Conservation (phyloP, 345 rosid species). For the Luvunga scandens region DNA sequence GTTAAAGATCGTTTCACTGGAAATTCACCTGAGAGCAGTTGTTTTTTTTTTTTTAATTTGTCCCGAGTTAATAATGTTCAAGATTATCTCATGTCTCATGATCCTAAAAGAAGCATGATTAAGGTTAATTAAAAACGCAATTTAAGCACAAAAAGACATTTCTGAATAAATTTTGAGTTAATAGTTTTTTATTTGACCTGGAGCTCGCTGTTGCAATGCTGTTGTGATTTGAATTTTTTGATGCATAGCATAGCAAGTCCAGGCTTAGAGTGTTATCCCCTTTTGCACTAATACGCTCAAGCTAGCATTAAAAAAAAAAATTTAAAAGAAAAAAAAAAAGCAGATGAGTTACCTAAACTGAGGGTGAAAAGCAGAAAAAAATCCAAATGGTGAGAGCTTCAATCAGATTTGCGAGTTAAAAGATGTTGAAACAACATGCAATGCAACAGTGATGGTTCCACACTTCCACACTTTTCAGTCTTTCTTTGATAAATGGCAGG, state of each 20-base stretch:
- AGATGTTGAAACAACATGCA: too few species aligned
- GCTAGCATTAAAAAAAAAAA: too few species aligned
- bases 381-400: too few species aligned
- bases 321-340: background rate
- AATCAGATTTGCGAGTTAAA: too few species aligned
- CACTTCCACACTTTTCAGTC: too few species aligned
- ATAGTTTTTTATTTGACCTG: background rate
- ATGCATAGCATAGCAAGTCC: background rate
- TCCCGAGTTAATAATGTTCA: background rate
- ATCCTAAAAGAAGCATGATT: background rate
- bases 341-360: background rate
- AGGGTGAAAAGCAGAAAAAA: too few species aligned
- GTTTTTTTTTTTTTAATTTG: too few species aligned
- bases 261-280: background rate
- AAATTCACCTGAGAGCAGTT: too few species aligned
- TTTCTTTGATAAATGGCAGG: too few species aligned
- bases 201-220: background rate
- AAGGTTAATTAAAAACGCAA: background rate
- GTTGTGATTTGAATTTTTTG: background rate
- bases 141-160: background rate
- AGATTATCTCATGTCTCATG: background rate
- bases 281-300: background rate
- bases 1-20: background rate
- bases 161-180: background rate
- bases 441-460: too few species aligned